Conservation (phyloP, 2,329 filamentous ascomycete genomes). For the Trichoderma atrobrunneum region DNA sequence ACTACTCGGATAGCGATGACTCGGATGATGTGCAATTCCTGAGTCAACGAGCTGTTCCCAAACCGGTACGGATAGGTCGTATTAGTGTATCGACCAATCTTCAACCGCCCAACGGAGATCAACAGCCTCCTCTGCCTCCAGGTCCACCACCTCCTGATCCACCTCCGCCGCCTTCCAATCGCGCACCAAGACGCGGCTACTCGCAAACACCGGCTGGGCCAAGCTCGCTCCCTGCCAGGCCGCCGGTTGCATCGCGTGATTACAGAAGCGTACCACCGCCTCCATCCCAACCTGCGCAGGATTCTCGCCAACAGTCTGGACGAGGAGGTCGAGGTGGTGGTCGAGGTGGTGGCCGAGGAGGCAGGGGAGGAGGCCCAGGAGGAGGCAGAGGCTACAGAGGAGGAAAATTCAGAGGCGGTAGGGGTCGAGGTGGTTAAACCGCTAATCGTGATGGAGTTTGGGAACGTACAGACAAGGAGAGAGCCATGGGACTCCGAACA, state of each 20-base stretch:
- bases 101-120: slow-evolving; percentile 33
- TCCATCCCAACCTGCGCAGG: slow-evolving; percentile 15
- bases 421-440: background rate
- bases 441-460: background rate
- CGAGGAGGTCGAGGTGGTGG: slow-evolving; percentile 22
- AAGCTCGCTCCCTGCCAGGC: slow-evolving; percentile 31
- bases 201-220: slow-evolving; percentile 23
- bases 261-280: slow-evolving; percentile 33
- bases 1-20: slow-evolving; percentile 48
- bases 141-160: slow-evolving; percentile 35
- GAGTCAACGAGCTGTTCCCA: slow-evolving; percentile 32
- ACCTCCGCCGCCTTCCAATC: slow-evolving; percentile 27
- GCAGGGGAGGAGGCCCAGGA: background rate
- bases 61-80: slow-evolving; percentile 31
- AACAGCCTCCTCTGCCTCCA: slow-evolving; percentile 39
- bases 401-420: background rate
- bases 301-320: background rate
- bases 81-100: slow-evolving; percentile 43
- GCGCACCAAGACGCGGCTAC: slow-evolving; percentile 21
- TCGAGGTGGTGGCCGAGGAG: slow-evolving; percentile 28
- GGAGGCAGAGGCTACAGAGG: slow-evolving; percentile 2
- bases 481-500: slow-evolving; percentile 2
- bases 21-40: slow-evolving; percentile 48
- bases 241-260: slow-evolving; percentile 27
- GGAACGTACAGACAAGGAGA: background rate